Evolutionary conservation across 1,139 yeast genomes (phyloP), one percentile per base, ranked within the genome.

Genomic region (Wickerhamomyces sp.): DNA sequence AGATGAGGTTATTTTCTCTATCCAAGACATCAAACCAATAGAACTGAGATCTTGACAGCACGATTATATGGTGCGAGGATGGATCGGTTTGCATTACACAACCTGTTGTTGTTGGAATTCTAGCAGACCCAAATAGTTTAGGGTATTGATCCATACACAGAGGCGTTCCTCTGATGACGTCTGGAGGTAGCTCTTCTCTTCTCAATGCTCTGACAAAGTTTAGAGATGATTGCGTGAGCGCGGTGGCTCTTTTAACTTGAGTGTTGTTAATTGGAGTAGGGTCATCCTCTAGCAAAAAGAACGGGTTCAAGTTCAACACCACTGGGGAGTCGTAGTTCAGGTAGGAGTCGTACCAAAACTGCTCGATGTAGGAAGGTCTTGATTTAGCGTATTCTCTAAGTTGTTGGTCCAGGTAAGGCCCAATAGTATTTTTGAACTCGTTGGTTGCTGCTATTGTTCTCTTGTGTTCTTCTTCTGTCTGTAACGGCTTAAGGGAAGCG

Each of bases 1-100:
- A 65, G 39, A 63, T 59, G 48, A 88, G 67, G 54, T 84, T 81
- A 57, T 84, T 77, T 45, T 79, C 67, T 39, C 71, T 71, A 60
- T 87, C 95, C 55, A 88, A 68, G 3, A 88, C 96, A 59, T 88
- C 95, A 60, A 88, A 88, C 96, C 96, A 88, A 64, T 88, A 88
- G 61, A 87, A 84, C 61, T 88, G 96, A 5, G 95, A 85, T 55
- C 84, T 81, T 48, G 89, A 81, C 59, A 86, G 67, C n/a, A 88
- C 90, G 24, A 86, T 84, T 40, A 88, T 78, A 59, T 88, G 96
- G 54, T 79, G 83, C 2, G 94, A 79, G 13, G 78, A 68, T 15
- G 72, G 60, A 59, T 87, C 95, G 5, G 87, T 74, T 62, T 87
- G 95, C 83, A 88, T 81, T 44, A 85, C 76, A 62, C 96, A 88